Percentiles rank a stretch among this genome's conserved stretches.
Evolutionary conservation across 2,329 filamentous ascomycete genomes (phyloP).

Genomic region (Sporothrix sp.): DNA sequence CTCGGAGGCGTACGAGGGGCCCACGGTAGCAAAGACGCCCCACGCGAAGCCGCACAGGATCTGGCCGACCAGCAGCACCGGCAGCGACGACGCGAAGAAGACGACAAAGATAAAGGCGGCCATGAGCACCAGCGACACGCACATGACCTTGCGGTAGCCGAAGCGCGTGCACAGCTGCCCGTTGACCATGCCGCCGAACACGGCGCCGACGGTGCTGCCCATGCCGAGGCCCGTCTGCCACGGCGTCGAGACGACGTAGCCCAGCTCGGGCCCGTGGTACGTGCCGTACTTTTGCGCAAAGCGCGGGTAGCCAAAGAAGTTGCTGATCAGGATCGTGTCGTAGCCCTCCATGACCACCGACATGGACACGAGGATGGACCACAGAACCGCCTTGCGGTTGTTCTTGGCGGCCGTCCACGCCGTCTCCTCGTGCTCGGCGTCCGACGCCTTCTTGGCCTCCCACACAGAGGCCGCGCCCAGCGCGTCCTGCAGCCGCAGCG

Average conservation of each 20-base stretch:
- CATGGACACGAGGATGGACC: conserved; percentile 15
- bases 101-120: conserved; percentile 36
- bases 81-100: conserved; percentile 34
- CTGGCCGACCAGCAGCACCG: conserved; percentile 32
- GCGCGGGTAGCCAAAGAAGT: conserved; percentile 18
- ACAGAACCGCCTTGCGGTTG: conserved; percentile 13
- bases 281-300: conserved; percentile 23
- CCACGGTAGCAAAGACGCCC: conserved; percentile 30
- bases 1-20: conserved; percentile 28
- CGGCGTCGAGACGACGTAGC: conserved; percentile 33
- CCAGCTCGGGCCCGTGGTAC: conserved; percentile 20
- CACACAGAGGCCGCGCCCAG: neutral
- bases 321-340: conserved; percentile 20
- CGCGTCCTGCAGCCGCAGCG: neutral
- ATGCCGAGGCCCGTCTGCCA: conserved; percentile 41
- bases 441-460: conserved; percentile 6
- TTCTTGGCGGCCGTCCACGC: neutral
- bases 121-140: conserved; percentile 31
- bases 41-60: conserved; percentile 33
- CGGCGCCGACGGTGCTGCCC: conserved; percentile 32
- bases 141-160: conserved; percentile 34
- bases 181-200: conserved; percentile 35
- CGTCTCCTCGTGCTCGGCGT: conserved; percentile 1
- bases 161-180: conserved; percentile 36
- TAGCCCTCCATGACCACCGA: conserved; percentile 21